These are phyloP conservation scores for Aspergillus diversus DNA, from an alignment of 495 filamentous ascomycete species.

Conservation along the genomic window DNA sequence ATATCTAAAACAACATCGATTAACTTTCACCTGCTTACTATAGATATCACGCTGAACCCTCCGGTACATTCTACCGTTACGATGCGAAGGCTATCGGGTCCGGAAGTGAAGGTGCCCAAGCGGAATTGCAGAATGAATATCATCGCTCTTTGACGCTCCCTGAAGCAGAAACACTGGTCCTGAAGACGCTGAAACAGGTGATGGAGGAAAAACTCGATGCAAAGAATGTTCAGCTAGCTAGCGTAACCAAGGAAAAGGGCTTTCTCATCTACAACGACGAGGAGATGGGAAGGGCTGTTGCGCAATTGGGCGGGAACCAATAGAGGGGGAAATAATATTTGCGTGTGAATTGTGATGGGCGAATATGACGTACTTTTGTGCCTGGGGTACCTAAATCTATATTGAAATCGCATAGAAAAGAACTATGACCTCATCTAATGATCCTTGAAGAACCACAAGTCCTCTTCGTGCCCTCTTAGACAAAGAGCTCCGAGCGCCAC, in stretches of 20 bases:
- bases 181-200: slow-evolving; percentile 99
- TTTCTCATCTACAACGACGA: slow-evolving; percentile 97
- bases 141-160: slow-evolving; percentile 94
- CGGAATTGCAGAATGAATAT: slow-evolving; percentile 97
- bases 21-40: slow-evolving; percentile 10
- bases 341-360: slow-evolving; percentile 14
- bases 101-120: slow-evolving; percentile 94
- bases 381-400: slow-evolving; percentile 20
- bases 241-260: slow-evolving; percentile 95
- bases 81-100: slow-evolving; percentile 98
- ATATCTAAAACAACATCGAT: neutral
- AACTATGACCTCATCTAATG: slow-evolving; percentile 29
- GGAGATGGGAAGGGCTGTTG: slow-evolving; percentile 91
- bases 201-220: slow-evolving; percentile 99
- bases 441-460: slow-evolving; percentile 10
- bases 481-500: neutral
- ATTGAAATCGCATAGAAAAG: slow-evolving; percentile 37
- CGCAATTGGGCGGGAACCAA: slow-evolving; percentile 61
- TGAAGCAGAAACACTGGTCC: slow-evolving; percentile 91
- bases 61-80: slow-evolving; percentile 97
- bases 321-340: slow-evolving; percentile 29
- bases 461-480: slow-evolving; percentile 1
- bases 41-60: slow-evolving; percentile 95
- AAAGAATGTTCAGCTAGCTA: slow-evolving; percentile 98
- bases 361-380: slow-evolving; percentile 18